phyloP scores from a whole-genome alignment of 805 yeast species.

The Metschnikowia koreensis region DNA sequence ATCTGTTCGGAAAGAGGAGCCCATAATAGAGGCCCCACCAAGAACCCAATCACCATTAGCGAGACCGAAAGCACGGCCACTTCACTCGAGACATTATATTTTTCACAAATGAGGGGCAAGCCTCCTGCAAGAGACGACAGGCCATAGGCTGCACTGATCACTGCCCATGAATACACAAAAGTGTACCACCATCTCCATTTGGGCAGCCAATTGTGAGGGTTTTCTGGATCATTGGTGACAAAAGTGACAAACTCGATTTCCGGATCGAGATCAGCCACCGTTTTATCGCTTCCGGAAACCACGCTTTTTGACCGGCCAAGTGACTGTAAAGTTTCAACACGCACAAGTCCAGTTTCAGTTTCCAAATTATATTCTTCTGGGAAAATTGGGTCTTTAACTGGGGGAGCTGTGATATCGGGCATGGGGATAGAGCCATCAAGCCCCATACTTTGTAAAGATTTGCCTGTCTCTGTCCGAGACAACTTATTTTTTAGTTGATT shows the following conservation, averaged over 20 bases:
- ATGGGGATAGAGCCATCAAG: slow-evolving; percentile 51
- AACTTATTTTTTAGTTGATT: slow-evolving; percentile 6
- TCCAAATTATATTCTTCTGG: slow-evolving; percentile 92
- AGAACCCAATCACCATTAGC: slow-evolving; percentile 84
- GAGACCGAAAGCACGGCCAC: slow-evolving; percentile 81
- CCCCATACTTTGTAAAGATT: slow-evolving; percentile 65
- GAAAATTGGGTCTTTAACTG: slow-evolving; percentile 65
- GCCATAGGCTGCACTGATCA: slow-evolving; percentile 89
- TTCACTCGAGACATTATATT: slow-evolving; percentile 68
- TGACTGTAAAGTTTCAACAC: slow-evolving; percentile 65
- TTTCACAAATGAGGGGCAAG: slow-evolving; percentile 60
- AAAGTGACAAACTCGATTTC: slow-evolving; percentile 86
- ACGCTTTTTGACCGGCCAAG: slow-evolving; percentile 51
- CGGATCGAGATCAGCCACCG: slow-evolving; percentile 46
- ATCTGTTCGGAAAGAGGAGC: slow-evolving; percentile 83
- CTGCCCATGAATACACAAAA: slow-evolving; percentile 62
- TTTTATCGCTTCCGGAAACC: slow-evolving; percentile 19
- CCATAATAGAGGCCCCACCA: slow-evolving; percentile 86
- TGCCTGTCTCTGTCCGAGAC: slow-evolving; percentile 57
- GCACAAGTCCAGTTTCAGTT: slow-evolving; percentile 85
- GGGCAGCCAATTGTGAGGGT: slow-evolving; percentile 83
- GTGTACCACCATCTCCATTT: slow-evolving; percentile 64
- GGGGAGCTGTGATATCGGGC: slow-evolving; percentile 48
- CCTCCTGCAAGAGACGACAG: slow-evolving; percentile 91
- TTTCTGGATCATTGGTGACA: slow-evolving; percentile 73